phyloP scores from a whole-genome alignment of 1,284 basidiomycete species.

The Ceratobasidium sp. region DNA sequence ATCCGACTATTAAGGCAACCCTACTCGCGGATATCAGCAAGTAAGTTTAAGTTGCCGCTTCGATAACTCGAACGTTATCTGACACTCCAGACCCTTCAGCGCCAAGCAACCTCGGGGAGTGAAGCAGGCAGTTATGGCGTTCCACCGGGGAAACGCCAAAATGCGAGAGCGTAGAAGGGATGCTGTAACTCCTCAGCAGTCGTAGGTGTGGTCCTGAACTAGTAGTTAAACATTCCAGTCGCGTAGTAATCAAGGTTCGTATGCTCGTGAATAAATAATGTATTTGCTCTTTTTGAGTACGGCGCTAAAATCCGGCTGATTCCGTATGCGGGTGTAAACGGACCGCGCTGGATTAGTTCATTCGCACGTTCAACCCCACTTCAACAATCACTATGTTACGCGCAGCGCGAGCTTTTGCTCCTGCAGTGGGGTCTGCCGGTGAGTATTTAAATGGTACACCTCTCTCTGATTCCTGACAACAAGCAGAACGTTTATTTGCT shows the following conservation, averaged over 20 bases:
- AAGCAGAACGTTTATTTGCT: conserved; percentile 68
- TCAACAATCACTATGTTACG: conserved; percentile 37
- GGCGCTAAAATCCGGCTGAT: conserved; percentile 37
- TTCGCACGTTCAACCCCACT: conserved; percentile 38
- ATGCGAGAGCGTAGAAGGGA: conserved; percentile 52
- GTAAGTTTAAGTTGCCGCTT: conserved; percentile 63
- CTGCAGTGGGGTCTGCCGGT: conserved; percentile 38
- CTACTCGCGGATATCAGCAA: conserved; percentile 81
- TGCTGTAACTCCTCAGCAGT: conserved; percentile 27
- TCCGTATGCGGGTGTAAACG: conserved; percentile 39
- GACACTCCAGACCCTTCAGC: conserved; percentile 69
- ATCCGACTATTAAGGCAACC: conserved; percentile 76
- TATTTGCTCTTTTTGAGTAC: neutral
- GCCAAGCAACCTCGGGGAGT: conserved; percentile 78
- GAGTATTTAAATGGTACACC: neutral
- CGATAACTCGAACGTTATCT: conserved; percentile 31
- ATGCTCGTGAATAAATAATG: conserved; percentile 38
- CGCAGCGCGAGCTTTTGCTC: conserved; percentile 29
- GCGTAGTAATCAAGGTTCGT: conserved; percentile 40
- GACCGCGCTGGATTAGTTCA: conserved; percentile 34
- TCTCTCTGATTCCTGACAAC: conserved; percentile 9
- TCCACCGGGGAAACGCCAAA: conserved; percentile 53
- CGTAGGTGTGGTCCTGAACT: conserved; percentile 30
- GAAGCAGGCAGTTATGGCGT: conserved; percentile 73
- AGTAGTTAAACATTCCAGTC: conserved; percentile 14